Base-by-base conservation (phyloP, 2,329 filamentous ascomycete genomes). In the Fusarium sambucinum region DNA sequence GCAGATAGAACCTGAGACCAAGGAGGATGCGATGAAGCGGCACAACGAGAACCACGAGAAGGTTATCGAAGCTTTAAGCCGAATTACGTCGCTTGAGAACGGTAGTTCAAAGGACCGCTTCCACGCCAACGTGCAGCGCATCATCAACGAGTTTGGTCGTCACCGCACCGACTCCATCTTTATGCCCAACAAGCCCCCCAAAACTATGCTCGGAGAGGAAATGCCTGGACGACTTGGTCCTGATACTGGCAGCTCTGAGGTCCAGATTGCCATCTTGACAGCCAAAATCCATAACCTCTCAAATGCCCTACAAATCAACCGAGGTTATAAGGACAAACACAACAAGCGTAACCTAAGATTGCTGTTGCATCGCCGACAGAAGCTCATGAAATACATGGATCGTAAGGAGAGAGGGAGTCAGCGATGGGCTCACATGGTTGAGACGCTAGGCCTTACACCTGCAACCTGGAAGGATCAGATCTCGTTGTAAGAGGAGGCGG, bases 261-360 rank as follows among this genome's bases (percentile, higher is more conserved):
- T 99, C n/a, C 96, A 99, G 83, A 93, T 96, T 70, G 94, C 94
- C 45, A 96, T 99, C 73, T 80, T 99, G 77, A 99, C 96, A 5
- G 88, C 93, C 59, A 98, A 97, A 86, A 99, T 99, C 77, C 86
- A 93, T 67, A 89, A 91, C 25, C 79, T 99, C 50, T 90, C 92
- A 17, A 85, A 91, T 71, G 89, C 90, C 69, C 80, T 97, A 52
- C 85, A 91, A 75, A 85, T 83, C 41, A 86, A 89, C 62, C 81
- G 84, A 71, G 92, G 91, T 7, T 88, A 91, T 78, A 93, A 91
- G 77, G 96, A 99, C 77, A 97, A 96, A 84, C 88, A 93, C 78
- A 97, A 97, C 82, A 97, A 96, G 87, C 87, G 94, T 63, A 97
- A 97, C 80, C 77, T 99, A 77, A 86, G 93, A 69, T 74, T 97